Percentiles rank a stretch among this genome's conserved stretches.
Evolutionary conservation across 805 yeast genomes (phyloP).

Genomic region (Kockiozyma suomiensis): DNA sequence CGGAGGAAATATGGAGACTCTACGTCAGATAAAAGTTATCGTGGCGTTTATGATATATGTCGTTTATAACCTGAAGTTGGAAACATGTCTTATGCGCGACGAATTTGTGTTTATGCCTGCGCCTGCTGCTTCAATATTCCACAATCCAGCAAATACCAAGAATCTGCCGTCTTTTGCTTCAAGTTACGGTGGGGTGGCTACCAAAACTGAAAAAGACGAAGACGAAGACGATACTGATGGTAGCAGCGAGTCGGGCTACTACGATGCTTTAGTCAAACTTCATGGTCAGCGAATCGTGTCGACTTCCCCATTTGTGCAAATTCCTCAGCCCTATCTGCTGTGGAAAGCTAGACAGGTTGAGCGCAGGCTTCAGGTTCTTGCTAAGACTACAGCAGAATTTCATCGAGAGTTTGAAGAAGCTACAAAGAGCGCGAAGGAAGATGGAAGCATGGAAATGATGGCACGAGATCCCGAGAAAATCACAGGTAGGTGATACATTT

Average conservation of each 20-base stretch:
- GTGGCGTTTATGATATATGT: constrained; percentile 79
- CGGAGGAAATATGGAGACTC: constrained; percentile 66
- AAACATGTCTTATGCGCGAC: constrained; percentile 71
- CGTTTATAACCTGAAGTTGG: constrained; percentile 76
- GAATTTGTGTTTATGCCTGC: constrained; percentile 55
- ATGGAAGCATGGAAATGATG: neutral
- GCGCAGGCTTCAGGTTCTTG: constrained; percentile 38
- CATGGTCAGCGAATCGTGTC: constrained; percentile 63
- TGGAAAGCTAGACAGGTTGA: constrained; percentile 59
- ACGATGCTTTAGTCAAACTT: constrained; percentile 42
- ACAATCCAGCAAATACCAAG: neutral
- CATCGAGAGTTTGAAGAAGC: constrained; percentile 18
- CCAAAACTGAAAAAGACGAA: neutral
- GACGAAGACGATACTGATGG: neutral
- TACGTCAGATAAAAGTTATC: constrained; percentile 73
- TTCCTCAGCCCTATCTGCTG: constrained; percentile 68
- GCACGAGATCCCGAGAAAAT: constrained; percentile 4
- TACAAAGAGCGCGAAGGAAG: constrained; percentile 10
- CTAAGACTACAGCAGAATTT: constrained; percentile 27
- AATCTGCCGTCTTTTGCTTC: neutral
- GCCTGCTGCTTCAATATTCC: constrained; percentile 5
- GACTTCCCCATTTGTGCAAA: constrained; percentile 81
- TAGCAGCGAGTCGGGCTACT: constrained; percentile 28
- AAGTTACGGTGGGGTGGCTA: neutral
- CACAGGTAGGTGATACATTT: constrained; percentile 2